These are phyloP conservation scores for Globisporangium recalcitrans DNA, from an alignment of 352 stramenopile genomes.

Conservation along the genomic window DNA sequence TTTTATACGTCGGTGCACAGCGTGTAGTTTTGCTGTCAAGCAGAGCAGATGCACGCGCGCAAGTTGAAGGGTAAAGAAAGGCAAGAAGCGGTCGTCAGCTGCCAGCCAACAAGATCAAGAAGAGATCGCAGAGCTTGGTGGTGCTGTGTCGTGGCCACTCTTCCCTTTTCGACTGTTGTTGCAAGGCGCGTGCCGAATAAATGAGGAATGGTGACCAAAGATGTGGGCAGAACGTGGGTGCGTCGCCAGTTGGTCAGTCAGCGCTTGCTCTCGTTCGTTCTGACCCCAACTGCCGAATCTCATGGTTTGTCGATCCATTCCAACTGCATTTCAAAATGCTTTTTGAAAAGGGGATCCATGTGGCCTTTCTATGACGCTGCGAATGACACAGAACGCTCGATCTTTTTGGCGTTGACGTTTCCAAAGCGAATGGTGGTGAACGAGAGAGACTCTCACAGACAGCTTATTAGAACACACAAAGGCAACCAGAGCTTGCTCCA, in stretches of 20 bases:
- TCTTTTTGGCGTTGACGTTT: background rate
- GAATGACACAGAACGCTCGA: background rate
- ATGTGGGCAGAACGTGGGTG: background rate
- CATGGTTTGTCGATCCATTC: too few species aligned
- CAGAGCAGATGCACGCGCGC: background rate
- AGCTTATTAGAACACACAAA: too few species aligned
- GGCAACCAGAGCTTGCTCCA: too few species aligned
- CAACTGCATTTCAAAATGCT: too few species aligned
- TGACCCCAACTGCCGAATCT: background rate
- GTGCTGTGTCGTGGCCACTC: too few species aligned
- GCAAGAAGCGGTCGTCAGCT: background rate
- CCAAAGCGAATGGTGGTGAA: background rate
- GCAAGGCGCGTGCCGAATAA: background rate
- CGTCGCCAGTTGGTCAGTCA: background rate
- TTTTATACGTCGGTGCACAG: background rate
- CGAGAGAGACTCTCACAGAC: background rate
- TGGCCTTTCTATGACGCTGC: background rate
- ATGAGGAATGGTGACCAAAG: background rate
- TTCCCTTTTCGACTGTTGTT: too few species aligned
- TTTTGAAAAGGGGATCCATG: background rate
- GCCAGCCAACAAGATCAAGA: background rate
- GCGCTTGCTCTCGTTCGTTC: background rate
- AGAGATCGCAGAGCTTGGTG: too few species aligned
- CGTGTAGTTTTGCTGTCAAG: background rate
- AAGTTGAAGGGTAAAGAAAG: background rate